phyloP scores from a whole-genome alignment of 2,329 filamentous ascomycete genomes.

The Aureobasidium musti region DNA sequence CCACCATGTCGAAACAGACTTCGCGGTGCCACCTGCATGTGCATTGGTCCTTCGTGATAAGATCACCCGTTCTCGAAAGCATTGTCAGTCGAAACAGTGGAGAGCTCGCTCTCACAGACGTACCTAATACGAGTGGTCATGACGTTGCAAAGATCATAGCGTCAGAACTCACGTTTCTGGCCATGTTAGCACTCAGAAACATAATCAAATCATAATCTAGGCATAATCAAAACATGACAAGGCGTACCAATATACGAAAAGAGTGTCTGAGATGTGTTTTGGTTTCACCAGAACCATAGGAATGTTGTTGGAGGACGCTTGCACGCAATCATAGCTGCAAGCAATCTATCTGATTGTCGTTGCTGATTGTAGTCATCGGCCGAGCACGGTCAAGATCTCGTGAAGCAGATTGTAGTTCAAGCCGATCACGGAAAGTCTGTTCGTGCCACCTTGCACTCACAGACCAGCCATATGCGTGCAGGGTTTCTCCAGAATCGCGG shows the following conservation, averaged over 20 bases:
- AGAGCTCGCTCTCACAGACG: neutral
- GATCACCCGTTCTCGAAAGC: neutral
- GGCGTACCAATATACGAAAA: neutral
- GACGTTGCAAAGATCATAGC: neutral
- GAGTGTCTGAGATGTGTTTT: slow-evolving; percentile 15
- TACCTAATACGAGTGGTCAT: neutral
- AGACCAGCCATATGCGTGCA: neutral
- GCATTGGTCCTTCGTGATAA: neutral
- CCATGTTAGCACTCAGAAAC: neutral
- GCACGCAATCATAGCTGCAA: slow-evolving; percentile 21
- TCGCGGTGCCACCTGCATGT: neutral
- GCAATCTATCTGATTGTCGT: slow-evolving; percentile 16
- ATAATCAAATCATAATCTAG: no score
- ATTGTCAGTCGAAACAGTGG: neutral
- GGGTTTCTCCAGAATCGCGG: slow-evolving; percentile 3
- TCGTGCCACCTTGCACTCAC: slow-evolving; percentile 17
- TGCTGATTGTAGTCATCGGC: neutral
- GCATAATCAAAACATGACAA: neutral
- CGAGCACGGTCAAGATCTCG: neutral
- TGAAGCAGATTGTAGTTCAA: neutral
- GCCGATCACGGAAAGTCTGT: slow-evolving; percentile 20
- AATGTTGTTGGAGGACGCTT: neutral
- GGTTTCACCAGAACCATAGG: neutral
- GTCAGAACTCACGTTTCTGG: neutral
- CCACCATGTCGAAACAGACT: neutral